phyloP scores from a whole-genome alignment of 495 filamentous ascomycete species.

The Podospora pseudocomata region DNA sequence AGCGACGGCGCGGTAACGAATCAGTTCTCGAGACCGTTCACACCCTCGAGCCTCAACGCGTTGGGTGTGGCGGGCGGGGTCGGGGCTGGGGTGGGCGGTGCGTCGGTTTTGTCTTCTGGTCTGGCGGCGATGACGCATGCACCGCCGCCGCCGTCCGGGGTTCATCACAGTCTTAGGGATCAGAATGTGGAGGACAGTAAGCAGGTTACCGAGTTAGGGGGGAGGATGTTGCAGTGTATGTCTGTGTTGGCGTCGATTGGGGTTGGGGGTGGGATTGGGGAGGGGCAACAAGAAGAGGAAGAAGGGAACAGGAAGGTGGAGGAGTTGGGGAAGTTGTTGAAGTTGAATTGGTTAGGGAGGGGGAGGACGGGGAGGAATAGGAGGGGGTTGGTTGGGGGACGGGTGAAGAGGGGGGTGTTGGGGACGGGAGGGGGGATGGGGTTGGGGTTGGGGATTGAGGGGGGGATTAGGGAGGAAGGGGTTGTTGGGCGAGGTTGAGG shows the following conservation, averaged over 20 bases:
- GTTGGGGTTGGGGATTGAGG: constrained; percentile 1
- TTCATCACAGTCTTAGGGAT: constrained; percentile 30
- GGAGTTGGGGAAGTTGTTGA: constrained; percentile 75
- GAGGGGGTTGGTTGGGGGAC: constrained; percentile 70
- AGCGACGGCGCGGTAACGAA: constrained; percentile 37
- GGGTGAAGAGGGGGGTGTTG: constrained; percentile 33
- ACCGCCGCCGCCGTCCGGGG: no score
- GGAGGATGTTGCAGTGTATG: constrained; percentile 94
- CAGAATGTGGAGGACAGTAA: constrained; percentile 66
- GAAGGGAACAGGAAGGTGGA: constrained; percentile 77
- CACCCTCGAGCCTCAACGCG: constrained; percentile 45
- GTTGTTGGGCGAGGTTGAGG: background rate
- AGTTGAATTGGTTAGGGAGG: constrained; percentile 92
- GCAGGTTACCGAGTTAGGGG: constrained; percentile 88
- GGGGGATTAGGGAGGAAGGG: background rate
- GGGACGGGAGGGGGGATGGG: constrained; percentile 16
- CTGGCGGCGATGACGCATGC: background rate
- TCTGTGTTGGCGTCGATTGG: constrained; percentile 75
- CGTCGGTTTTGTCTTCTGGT: background rate
- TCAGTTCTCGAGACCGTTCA: constrained; percentile 50
- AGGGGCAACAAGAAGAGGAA: constrained; percentile 20
- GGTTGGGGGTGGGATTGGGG: background rate
- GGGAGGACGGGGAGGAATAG: constrained; percentile 87
- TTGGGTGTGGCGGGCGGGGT: constrained; percentile 12
- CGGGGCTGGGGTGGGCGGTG: background rate